phyloP scores from a whole-genome alignment of 1,284 basidiomycete genomes.

The Ganoderma boninense region DNA sequence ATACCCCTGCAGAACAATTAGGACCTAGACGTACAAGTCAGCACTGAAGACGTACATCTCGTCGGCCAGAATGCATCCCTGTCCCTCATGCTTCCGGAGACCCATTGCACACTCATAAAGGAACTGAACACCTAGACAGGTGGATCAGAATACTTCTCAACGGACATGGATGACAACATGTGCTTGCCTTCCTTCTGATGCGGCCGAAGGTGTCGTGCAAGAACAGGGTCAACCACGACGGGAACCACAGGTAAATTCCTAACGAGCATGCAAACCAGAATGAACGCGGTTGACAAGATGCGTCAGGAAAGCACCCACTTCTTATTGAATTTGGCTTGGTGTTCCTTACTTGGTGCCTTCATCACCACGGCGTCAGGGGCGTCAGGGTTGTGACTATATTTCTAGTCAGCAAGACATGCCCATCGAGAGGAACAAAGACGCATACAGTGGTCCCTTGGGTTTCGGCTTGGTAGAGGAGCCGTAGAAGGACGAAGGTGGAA shows the following conservation, averaged over 20 bases:
- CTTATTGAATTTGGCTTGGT: constrained; percentile 75
- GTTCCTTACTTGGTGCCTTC: constrained; percentile 78
- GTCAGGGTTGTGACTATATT: constrained; percentile 75
- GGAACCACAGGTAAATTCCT: constrained; percentile 75
- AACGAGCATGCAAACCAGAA: constrained; percentile 6
- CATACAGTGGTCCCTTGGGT: constrained; percentile 61
- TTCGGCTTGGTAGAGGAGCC: constrained; percentile 53
- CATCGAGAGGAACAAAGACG: constrained; percentile 4
- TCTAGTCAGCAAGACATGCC: constrained; percentile 24
- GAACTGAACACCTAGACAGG: constrained; percentile 77
- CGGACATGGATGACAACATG: too few relatives aligned
- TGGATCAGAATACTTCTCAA: background rate
- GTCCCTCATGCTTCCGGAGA: constrained; percentile 85
- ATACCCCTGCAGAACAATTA: constrained; percentile 74
- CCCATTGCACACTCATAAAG: constrained; percentile 98
- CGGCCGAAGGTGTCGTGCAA: constrained; percentile 80
- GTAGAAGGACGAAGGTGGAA: constrained; percentile 72
- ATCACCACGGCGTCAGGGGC: constrained; percentile 86
- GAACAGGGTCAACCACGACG: constrained; percentile 94
- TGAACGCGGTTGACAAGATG: background rate
- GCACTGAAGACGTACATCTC: constrained; percentile 77
- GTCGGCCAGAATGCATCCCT: constrained; percentile 97
- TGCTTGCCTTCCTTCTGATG: constrained; percentile 89
- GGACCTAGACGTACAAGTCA: background rate
- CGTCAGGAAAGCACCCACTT: constrained; percentile 55